phyloP scores from a whole-genome alignment of 352 stramenopile species.

The Lagenidium sp. region DNA sequence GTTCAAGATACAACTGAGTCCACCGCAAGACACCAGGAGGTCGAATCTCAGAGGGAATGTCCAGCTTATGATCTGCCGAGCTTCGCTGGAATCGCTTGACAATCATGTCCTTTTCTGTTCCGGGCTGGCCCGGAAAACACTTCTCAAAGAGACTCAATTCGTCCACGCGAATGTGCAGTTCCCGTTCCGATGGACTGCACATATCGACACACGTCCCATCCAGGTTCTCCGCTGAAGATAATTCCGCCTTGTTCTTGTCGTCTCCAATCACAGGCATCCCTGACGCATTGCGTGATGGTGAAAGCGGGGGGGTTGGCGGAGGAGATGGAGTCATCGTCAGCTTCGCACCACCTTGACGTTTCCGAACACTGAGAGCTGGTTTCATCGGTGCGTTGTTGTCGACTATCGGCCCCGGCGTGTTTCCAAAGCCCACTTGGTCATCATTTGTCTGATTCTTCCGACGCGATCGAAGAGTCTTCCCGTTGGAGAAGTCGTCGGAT shows the following conservation, averaged over 20 bases:
- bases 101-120: conserved; percentile 55
- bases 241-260: conserved; percentile 38
- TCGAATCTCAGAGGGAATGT: conserved; percentile 75
- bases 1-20: conserved; percentile 81
- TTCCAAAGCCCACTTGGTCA: too few species aligned
- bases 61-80: conserved; percentile 79
- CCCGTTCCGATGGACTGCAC: conserved; percentile 71
- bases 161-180: conserved; percentile 79
- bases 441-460: too few species aligned
- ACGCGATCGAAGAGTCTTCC: too few species aligned
- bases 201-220: conserved; percentile 78
- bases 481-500: too few species aligned
- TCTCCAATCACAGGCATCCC: conserved; percentile 13
- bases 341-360: too few species aligned
- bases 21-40: conserved; percentile 64
- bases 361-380: too few species aligned
- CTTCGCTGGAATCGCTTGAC: conserved; percentile 86
- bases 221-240: conserved; percentile 54
- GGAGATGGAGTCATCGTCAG: too few species aligned
- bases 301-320: too few species aligned
- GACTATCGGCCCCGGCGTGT: too few species aligned
- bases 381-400: too few species aligned
- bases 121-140: conserved; percentile 47
- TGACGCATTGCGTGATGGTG: neutral
- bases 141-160: conserved; percentile 86